Conservation (phyloP, 257 asterid species). For the Perilla frutescens region DNA sequence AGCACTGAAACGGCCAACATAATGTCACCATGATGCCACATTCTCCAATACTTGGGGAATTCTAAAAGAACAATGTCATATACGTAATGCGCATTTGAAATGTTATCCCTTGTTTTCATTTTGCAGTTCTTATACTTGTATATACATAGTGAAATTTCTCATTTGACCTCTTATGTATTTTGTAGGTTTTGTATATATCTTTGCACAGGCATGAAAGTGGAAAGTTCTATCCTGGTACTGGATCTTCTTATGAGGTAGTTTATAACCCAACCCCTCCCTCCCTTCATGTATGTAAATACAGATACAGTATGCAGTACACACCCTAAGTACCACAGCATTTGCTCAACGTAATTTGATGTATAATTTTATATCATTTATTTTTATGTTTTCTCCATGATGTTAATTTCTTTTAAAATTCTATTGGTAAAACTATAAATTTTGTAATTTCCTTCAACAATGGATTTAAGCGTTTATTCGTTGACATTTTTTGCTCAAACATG, state of each 20-base stretch:
- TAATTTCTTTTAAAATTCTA: slow-evolving; percentile 13
- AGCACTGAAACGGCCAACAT: not conserved
- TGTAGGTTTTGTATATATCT: slow-evolving; percentile 94
- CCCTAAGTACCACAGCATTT: slow-evolving; percentile 16
- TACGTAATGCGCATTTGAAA: slow-evolving; percentile 26
- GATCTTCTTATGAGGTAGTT: slow-evolving; percentile 90
- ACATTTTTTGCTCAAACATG: not conserved
- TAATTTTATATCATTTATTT: slow-evolving; percentile 13
- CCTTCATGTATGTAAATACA: not conserved
- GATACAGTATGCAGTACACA: not conserved
- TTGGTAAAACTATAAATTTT: slow-evolving; percentile 4
- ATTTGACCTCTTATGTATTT: slow-evolving; percentile 30
- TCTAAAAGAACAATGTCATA: slow-evolving; percentile 17
- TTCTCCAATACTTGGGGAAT: slow-evolving; percentile 8
- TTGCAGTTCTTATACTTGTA: slow-evolving; percentile 9
- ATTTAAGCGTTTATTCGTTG: slow-evolving; percentile 10
- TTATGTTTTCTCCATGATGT: slow-evolving; percentile 27
- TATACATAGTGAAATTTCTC: slow-evolving; percentile 7
- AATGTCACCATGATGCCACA: slow-evolving; percentile 15
- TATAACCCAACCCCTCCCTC: slow-evolving; percentile 12
- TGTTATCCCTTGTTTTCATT: slow-evolving; percentile 27
- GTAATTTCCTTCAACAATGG: not conserved
- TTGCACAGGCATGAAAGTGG: slow-evolving; percentile 97
- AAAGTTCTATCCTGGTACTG: slow-evolving; percentile 95
- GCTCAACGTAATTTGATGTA: not conserved